Conservation (phyloP, 2,329 filamentous ascomycete genomes). For the Colletotrichum endophyticum region DNA sequence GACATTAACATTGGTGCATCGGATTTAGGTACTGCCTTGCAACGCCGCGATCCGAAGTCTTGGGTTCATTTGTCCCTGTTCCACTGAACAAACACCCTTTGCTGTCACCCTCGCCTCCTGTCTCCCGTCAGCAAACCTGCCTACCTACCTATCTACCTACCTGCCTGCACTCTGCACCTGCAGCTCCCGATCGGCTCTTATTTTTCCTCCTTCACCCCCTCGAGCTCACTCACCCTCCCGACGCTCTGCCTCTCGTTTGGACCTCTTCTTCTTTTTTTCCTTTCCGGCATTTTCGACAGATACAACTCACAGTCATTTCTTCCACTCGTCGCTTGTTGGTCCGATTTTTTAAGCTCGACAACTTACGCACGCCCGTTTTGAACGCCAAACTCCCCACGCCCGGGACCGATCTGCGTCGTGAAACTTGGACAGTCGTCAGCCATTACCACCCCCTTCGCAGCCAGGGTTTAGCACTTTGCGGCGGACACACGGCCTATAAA, state of each 20-base stretch:
- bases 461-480: not conserved
- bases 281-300: not conserved
- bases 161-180: not conserved
- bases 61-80: conserved; percentile 7
- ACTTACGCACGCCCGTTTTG: conserved; percentile 5
- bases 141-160: not conserved
- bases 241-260: conserved; percentile 7
- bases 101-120: not conserved
- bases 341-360: conserved; percentile 12
- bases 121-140: not conserved
- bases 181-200: not conserved
- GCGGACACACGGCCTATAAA: conserved; percentile 7
- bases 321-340: not conserved
- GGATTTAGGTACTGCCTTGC: not conserved
- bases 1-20: conserved; percentile 6
- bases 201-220: conserved; percentile 2
- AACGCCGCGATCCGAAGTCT: conserved; percentile 9
- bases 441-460: not conserved
- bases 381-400: conserved; percentile 5
- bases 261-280: not conserved
- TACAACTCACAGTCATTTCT: conserved; percentile 1
- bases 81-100: conserved; percentile 3
- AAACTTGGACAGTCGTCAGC: conserved; percentile 16
- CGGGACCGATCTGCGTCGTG: conserved; percentile 16
- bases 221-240: not conserved